phyloP scores from a whole-genome alignment of 495 filamentous ascomycete genomes.

The Astrothelium macrocarpum region DNA sequence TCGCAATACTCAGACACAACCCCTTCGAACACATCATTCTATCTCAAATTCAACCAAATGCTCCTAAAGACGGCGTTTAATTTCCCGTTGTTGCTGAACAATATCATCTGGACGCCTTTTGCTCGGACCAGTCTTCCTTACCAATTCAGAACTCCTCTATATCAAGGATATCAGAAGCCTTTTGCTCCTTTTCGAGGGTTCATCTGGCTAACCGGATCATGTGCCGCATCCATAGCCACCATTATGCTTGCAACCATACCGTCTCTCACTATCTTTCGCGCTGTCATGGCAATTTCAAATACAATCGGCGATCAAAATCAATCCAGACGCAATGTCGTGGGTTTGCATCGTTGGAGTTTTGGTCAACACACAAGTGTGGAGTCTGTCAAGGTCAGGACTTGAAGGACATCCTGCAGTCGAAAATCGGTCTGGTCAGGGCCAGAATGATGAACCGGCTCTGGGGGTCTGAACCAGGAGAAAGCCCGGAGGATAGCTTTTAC shows the following conservation, averaged over 20 bases:
- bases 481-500: not conserved
- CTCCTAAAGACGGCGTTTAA: not conserved
- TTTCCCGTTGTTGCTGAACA: too few species aligned
- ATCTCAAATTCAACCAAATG: too few species aligned
- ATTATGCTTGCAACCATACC: slow-evolving; percentile 11
- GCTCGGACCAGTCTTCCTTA: too few species aligned
- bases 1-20: not conserved
- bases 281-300: slow-evolving; percentile 8
- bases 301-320: not conserved
- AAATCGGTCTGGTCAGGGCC: not conserved
- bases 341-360: not conserved
- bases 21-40: too few species aligned
- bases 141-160: too few species aligned
- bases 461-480: not conserved
- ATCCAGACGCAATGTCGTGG: not conserved
- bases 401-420: not conserved
- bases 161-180: too few species aligned
- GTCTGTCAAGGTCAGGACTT: not conserved
- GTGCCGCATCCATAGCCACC: slow-evolving; percentile 11
- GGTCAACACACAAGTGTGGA: not conserved
- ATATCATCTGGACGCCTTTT: too few species aligned
- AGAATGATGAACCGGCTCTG: not conserved
- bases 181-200: too few species aligned
- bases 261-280: slow-evolving; percentile 6
- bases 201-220: not conserved